Percentiles rank a stretch among this genome's conserved stretches.
phyloP scores from a whole-genome alignment of 179 eudicot genomes.

The Patellifolia procumbens region DNA sequence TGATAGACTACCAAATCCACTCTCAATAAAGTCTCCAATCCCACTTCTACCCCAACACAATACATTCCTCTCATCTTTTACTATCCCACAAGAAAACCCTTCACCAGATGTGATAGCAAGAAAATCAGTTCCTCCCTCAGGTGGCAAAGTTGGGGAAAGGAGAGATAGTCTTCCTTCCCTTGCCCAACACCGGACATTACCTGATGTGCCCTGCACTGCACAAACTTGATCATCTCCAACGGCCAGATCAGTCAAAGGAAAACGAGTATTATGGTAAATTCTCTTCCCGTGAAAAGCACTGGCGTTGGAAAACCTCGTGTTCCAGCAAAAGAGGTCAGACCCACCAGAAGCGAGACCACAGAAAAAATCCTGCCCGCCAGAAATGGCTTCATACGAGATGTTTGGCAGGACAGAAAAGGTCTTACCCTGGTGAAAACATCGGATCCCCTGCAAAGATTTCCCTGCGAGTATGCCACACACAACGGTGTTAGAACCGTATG shows the following conservation, averaged over 20 bases:
- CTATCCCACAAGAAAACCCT: slow-evolving; percentile 57
- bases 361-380: slow-evolving; percentile 53
- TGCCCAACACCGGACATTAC: slow-evolving; percentile 43
- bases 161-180: slow-evolving; percentile 9
- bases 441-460: slow-evolving; percentile 41
- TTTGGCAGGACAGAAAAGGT: slow-evolving; percentile 34
- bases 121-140: slow-evolving; percentile 28
- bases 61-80: slow-evolving; percentile 34
- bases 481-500: slow-evolving; percentile 36
- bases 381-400: slow-evolving; percentile 44
- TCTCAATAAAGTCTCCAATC: slow-evolving; percentile 42
- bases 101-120: slow-evolving; percentile 45
- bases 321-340: slow-evolving; percentile 50
- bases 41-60: slow-evolving; percentile 56
- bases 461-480: slow-evolving; percentile 60
- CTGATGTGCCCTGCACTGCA: slow-evolving; percentile 37
- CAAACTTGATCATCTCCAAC: slow-evolving; percentile 47
- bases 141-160: slow-evolving; percentile 16
- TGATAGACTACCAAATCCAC: slow-evolving; percentile 37
- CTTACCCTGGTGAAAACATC: slow-evolving; percentile 40
- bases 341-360: slow-evolving; percentile 59
- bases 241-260: slow-evolving; percentile 33
- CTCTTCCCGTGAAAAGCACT: slow-evolving; percentile 27
- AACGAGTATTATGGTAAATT: slow-evolving; percentile 34
- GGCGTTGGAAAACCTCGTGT: slow-evolving; percentile 24